Conservation (phyloP, 2,329 filamentous ascomycete species). For the Pestalotiopsis sp. region DNA sequence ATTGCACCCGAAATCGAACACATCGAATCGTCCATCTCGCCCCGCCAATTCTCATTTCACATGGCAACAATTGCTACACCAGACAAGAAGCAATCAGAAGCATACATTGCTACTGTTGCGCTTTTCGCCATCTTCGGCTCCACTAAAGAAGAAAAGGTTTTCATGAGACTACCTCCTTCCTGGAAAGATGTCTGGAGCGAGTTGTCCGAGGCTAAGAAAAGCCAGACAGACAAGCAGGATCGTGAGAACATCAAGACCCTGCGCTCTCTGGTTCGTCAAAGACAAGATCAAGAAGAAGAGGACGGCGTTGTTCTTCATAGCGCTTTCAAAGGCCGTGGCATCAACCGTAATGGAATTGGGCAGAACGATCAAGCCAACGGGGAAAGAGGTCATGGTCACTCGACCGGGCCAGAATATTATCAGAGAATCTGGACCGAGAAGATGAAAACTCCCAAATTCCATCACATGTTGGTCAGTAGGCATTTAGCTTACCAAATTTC, state of each 20-base stretch:
- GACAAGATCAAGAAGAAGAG: slow-evolving; percentile 70
- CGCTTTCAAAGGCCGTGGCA: slow-evolving; percentile 69
- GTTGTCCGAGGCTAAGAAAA: slow-evolving; percentile 71
- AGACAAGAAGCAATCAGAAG: slow-evolving; percentile 80
- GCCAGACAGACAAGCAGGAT: slow-evolving; percentile 70
- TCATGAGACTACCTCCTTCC: slow-evolving; percentile 73
- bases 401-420: slow-evolving; percentile 50
- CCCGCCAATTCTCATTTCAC: slow-evolving; percentile 65
- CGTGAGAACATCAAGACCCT: slow-evolving; percentile 69
- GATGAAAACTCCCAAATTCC: slow-evolving; percentile 62
- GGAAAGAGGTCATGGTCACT: slow-evolving; percentile 45
- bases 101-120: slow-evolving; percentile 79
- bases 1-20: slow-evolving; percentile 42
- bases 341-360: slow-evolving; percentile 49
- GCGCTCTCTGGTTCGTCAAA: slow-evolving; percentile 69
- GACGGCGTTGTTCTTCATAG: slow-evolving; percentile 77
- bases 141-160: slow-evolving; percentile 83
- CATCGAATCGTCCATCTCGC: slow-evolving; percentile 47
- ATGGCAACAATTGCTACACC: slow-evolving; percentile 78
- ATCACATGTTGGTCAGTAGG: slow-evolving; percentile 72
- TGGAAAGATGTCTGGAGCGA: slow-evolving; percentile 91
- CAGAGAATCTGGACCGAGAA: slow-evolving; percentile 65
- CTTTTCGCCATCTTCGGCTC: slow-evolving; percentile 81
- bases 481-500: not conserved
- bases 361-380: slow-evolving; percentile 48